Percentiles rank a stretch among this genome's conserved stretches.
phyloP scores from a whole-genome alignment of 2,329 filamentous ascomycete genomes.

The Helotiales sp. region DNA sequence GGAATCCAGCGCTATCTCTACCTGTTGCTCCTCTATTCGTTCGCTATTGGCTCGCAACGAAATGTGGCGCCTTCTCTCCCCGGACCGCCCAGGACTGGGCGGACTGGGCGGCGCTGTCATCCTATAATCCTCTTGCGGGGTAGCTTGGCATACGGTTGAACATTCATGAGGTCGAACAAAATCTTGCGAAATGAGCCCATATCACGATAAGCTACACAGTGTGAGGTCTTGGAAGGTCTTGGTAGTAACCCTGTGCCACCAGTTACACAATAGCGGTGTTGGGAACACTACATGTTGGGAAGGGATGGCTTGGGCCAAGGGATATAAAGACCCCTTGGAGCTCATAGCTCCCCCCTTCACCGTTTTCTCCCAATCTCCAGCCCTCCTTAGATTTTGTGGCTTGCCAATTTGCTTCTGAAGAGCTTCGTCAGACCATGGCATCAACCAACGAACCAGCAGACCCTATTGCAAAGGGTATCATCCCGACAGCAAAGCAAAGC shows the following conservation, averaged over 20 bases:
- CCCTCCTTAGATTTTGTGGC: neutral
- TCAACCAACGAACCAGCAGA: slow-evolving; percentile 50
- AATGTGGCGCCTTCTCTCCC: neutral
- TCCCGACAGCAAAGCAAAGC: slow-evolving; percentile 65
- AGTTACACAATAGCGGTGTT: neutral
- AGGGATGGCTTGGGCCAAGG: neutral
- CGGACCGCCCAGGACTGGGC: neutral
- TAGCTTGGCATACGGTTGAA: neutral
- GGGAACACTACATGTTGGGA: neutral
- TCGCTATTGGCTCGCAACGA: neutral
- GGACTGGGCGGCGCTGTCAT: neutral
- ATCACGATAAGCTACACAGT: neutral
- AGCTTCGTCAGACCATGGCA: neutral
- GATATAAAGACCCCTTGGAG: neutral
- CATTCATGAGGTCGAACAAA: neutral
- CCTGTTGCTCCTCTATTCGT: too few species aligned
- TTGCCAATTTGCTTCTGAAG: neutral
- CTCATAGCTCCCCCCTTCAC: neutral
- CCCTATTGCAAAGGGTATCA: slow-evolving; percentile 63
- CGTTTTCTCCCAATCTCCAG: neutral
- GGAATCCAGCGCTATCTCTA: neutral
- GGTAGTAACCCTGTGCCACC: neutral
- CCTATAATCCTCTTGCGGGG: neutral
- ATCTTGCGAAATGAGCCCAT: neutral
- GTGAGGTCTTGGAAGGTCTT: neutral